Base-by-base conservation (phyloP, 1,139 yeast species). In the Pichiaceae sp. region DNA sequence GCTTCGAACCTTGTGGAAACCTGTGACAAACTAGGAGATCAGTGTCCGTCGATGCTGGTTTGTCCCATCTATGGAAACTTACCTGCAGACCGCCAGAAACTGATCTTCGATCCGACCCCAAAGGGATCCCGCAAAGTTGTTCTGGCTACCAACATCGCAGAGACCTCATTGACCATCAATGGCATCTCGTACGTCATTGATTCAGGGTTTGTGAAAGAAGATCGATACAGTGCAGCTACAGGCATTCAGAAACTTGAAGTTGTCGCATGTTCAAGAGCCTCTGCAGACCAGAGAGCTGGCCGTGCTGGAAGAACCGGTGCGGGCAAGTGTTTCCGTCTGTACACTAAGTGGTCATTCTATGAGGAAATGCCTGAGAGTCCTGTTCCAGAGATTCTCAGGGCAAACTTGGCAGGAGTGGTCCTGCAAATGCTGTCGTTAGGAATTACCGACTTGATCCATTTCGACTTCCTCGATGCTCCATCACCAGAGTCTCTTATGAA, bases 271-370 rank as follows among this genome's bases (percentile, higher is more conserved):
- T 89, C 97, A 0, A 72, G 82, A 43, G 98, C 98, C 0, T 85
- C 95, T 26, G 96, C 96, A 0, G 89, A 87, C 46, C 99, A 91
- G 61, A 65, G 99, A 43, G 93, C 96, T 1, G 98, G 98, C 39
- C 74, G 98, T 61, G 98, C 97, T 0, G 98, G 98, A 6, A 78
- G 98, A 64, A 84, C 87, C 4, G 95, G 95, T 0, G 95, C 97
- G 0, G 98, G 98, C 0, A 87, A 86, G 55, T 91, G 98, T 55
- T 93, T 80, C 54, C 61, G 98, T 34, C 62, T 93, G 18, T 91
- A 73, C 54, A 89, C 98, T 0, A 87, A 85, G 54, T 78, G 91
- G 78, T 79, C 95, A 0, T 91, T 77, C 52, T 66, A 72, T 46
- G 72, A 85, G 50, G 96, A 87, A 49, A 59, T 89, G 38, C 85